Base-by-base conservation (phyloP, 179 eudicot species). In the Vitellaria paradoxa region DNA sequence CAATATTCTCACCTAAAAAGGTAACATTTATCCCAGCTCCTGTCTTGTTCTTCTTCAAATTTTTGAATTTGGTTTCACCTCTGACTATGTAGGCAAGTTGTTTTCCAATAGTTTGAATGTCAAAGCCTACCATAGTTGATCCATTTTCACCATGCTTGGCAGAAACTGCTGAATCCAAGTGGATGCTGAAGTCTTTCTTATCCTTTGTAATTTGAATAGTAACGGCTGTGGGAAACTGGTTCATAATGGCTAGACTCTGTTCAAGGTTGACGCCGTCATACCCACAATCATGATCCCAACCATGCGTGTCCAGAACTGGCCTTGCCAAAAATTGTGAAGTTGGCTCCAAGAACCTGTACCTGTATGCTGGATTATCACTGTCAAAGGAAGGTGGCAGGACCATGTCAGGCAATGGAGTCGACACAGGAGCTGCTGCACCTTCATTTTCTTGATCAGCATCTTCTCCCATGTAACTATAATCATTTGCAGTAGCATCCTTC, bases 201-300 rank as follows among this genome's bases (percentile, higher is more conserved):
- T 96, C 99, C 76, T 96, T 96, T 0, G 97, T 94, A 66, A 91
- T 77, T 76, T 96, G 99, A 30, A 91, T 83, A 2, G 93, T 77
- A 24, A 88, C 79, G 7, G 89, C 84, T 6, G 92, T 91, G 4
- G 99, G 97, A 70, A 84, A 96, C 21, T 84, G 88, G 62, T 81
- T 87, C 0, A 84, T 89, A 17, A 94, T 85, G 9, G 90, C 97
- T 13, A 87, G 82, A 68, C 79, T 89, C 56, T 91, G 90, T 84
- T 94, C 98, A 7, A 96, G 76, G 70, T 88, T 94, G 82, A 96
- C 98, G 65, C 99, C 99, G 49, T 94, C 99, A 30, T 89, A 96
- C 21, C 99, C 99, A 80, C 98, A 96, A 79, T 94, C 99, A 76
- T 94, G 99, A 85, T 96, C 99, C 99, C 99, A 96, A 14, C 99